phyloP scores from a whole-genome alignment of 257 asterid genomes.

The Thymus quinquecostatus region DNA sequence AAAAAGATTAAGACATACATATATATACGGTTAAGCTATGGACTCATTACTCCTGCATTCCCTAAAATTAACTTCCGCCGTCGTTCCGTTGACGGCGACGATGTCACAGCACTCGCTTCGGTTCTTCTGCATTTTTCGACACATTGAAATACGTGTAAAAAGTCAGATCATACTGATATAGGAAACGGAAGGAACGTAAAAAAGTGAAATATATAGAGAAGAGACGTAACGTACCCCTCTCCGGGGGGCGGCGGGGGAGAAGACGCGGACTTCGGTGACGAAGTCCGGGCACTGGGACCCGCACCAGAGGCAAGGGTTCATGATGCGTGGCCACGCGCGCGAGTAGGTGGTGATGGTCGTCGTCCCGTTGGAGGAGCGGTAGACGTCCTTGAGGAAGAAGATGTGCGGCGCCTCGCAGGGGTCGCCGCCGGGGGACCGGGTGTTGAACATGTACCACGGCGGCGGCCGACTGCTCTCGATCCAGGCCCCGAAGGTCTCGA shows the following conservation, averaged over 20 bases:
- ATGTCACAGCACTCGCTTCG: conserved; percentile 61
- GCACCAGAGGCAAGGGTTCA: conserved; percentile 19
- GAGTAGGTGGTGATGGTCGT: conserved; percentile 28
- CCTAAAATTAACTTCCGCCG: conserved; percentile 44
- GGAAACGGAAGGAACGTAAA: too few species aligned
- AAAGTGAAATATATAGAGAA: too few species aligned
- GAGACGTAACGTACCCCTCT: conserved; percentile 19
- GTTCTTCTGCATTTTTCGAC: conserved; percentile 33
- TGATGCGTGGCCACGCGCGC: conserved; percentile 26
- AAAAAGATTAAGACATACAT: not conserved
- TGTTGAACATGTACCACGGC: conserved; percentile 31
- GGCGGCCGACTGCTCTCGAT: not conserved
- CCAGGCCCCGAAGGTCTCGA: conserved; percentile 51
- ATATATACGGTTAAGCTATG: conserved; percentile 34
- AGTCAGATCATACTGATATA: not conserved
- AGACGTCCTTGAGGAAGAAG: conserved; percentile 35
- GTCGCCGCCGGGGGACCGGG: conserved; percentile 38
- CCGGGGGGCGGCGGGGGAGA: conserved; percentile 27
- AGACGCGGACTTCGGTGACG: conserved; percentile 24
- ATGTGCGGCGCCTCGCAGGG: conserved; percentile 51
- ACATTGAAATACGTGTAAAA: too few species aligned
- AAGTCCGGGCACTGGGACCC: conserved; percentile 29
- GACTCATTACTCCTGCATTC: conserved; percentile 48
- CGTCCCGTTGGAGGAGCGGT: conserved; percentile 7
- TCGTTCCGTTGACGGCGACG: conserved; percentile 16